Conservation (phyloP, 805 yeast species). For the Cyberlindnera nakhonratchasimensis region DNA sequence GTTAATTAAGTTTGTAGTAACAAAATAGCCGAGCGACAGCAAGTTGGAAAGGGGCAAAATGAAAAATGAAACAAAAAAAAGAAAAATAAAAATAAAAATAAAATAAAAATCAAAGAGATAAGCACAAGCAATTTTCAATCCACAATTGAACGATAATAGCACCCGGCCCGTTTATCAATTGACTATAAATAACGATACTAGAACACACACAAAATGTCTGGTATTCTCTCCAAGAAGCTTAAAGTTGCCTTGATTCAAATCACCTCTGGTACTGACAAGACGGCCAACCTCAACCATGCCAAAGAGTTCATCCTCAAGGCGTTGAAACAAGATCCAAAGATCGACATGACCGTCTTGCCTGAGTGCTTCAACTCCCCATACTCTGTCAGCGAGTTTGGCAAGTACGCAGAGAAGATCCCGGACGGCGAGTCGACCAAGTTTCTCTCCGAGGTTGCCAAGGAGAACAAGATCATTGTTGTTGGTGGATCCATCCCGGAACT, state of each 20-base stretch:
- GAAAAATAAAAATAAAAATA: background rate
- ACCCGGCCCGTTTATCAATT: too few species aligned
- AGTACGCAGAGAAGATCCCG: conserved; percentile 87
- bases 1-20: too few species aligned
- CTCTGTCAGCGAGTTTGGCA: conserved; percentile 77
- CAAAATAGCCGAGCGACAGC: too few species aligned
- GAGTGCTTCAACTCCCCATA: conserved; percentile 75
- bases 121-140: too few species aligned
- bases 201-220: conserved; percentile 13
- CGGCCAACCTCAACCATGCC: conserved; percentile 70
- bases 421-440: conserved; percentile 64
- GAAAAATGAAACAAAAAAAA: too few species aligned
- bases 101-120: too few species aligned
- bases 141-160: background rate
- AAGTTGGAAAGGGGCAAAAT: too few species aligned
- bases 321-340: conserved; percentile 47
- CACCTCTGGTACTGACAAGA: conserved; percentile 65
- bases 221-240: conserved; percentile 41
- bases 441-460: conserved; percentile 64
- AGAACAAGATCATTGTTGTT: conserved; percentile 59
- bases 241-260: conserved; percentile 85
- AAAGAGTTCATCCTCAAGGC: conserved; percentile 64
- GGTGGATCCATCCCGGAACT: conserved; percentile 96
- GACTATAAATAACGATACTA: background rate
- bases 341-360: conserved; percentile 84